Evolutionary conservation across 2,329 filamentous ascomycete genomes (phyloP), one percentile per base, ranked within the genome.

Genomic region (Nothomitra cinnamomea): DNA sequence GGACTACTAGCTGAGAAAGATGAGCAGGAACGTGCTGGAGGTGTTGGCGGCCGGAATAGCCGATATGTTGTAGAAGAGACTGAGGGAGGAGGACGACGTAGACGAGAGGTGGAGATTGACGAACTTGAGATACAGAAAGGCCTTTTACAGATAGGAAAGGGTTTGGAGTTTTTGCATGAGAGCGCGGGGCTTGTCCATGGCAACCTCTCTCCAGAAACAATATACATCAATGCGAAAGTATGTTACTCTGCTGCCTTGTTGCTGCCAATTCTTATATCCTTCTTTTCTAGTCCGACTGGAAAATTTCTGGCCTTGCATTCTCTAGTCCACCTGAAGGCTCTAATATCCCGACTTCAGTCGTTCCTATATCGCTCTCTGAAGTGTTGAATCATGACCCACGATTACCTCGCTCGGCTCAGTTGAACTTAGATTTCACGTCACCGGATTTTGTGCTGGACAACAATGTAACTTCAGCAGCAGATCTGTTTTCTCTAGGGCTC

Each of bases 91-190:
- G 75, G 80, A 58, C 77, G 81, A 54, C 64, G 67, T 60, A 74
- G 87, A 61, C 77, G 85, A 60, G 89, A 96, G 63, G 68, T 95
- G 13, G 90, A 96, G 65, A 87, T 98, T 57, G 92, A 98, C 64
- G 92, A 96, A 69, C 72, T 98, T 56, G 92, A 98, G 68, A 94
- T 96, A 61, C 92, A 98, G 66, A 98, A 98, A 68, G 92, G 92
- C 0, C 67, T 98, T 57, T 70, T 96, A 56, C 92, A 98, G 66
- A 78, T 98, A 58, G 89, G 84, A 63, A 95, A 95, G 66, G 90
- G 89, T 2, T 73, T 96, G 28, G 90, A 96, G 67, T 96, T 96
- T 64, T 70, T 96, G 56, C 90, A 96, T 64, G 90, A 96, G 64
- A 95, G 90, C 64, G 90, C 90, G 8, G 87, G 87, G 0, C 75